Evolutionary conservation across 2,329 filamentous ascomycete genomes (phyloP).

Genomic region (Penicillium sp.): DNA sequence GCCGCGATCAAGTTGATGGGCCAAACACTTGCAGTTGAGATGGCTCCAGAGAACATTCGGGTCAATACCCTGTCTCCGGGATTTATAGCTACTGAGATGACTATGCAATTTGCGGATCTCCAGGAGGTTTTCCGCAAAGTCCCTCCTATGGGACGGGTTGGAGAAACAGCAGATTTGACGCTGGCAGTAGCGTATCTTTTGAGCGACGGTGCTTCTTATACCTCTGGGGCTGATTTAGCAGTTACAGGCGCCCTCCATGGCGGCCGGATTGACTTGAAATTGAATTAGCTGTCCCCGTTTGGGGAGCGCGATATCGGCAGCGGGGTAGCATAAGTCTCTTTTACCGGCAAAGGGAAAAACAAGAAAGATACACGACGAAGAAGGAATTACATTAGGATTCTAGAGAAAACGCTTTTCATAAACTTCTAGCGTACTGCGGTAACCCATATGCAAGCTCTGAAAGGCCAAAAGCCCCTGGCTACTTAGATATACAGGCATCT

Average conservation of each 20-base stretch:
- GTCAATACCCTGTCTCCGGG: conserved; percentile 46
- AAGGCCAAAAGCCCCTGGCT: too few species aligned
- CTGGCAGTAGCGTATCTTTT: conserved; percentile 48
- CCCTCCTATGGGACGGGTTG: conserved; percentile 36
- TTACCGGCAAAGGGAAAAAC: too few species aligned
- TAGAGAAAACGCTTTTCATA: too few species aligned
- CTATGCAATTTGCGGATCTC: conserved; percentile 33
- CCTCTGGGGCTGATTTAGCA: conserved; percentile 48
- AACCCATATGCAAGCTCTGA: too few species aligned
- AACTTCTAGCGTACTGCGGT: too few species aligned
- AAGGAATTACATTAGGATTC: too few species aligned
- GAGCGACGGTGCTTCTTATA: conserved; percentile 48
- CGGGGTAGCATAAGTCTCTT: too few species aligned
- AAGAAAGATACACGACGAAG: too few species aligned
- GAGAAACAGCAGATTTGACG: conserved; percentile 45
- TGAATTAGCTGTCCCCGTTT: too few species aligned
- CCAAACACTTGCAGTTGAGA: conserved; percentile 43
- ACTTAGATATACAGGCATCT: too few species aligned
- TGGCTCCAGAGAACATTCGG: conserved; percentile 39
- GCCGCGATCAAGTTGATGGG: conserved; percentile 45
- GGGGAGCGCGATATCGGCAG: too few species aligned
- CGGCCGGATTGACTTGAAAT: conserved; percentile 32
- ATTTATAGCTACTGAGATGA: conserved; percentile 12
- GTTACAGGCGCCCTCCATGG: conserved; percentile 49
- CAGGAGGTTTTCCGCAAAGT: not conserved